Evolutionary conservation across 2,329 filamentous ascomycete species (phyloP).

Genomic region (Fusarium tjaetaba): DNA sequence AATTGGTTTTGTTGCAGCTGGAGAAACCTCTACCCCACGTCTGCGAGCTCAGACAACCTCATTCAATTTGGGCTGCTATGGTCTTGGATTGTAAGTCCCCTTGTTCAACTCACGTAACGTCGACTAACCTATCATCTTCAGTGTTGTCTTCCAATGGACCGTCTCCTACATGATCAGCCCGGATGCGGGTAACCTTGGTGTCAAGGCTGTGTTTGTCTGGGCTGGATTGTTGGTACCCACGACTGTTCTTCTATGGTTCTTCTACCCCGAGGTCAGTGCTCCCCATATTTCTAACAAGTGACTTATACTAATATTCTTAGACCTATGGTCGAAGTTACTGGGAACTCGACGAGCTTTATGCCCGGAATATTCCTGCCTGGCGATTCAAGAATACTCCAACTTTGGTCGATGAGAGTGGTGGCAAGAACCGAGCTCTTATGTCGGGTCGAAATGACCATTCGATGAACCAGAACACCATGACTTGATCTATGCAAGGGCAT

Average conservation of each 20-base stretch:
- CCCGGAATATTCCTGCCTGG: constrained; percentile 17
- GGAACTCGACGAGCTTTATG: constrained; percentile 20
- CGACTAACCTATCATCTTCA: background rate
- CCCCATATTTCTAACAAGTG: no score
- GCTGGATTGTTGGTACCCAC: constrained; percentile 13
- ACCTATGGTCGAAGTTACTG: constrained; percentile 20
- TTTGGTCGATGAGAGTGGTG: background rate
- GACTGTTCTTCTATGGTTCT: constrained; percentile 5
- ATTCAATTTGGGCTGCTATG: background rate
- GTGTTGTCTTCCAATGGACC: background rate
- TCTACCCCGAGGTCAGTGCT: background rate
- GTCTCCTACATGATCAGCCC: background rate
- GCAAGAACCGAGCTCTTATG: background rate
- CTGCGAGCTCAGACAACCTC: background rate
- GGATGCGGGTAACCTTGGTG: constrained; percentile 2
- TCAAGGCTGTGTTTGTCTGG: constrained; percentile 23
- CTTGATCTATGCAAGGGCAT: background rate
- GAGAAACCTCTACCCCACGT: background rate
- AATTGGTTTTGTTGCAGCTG: constrained; percentile 1
- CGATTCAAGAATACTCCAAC: constrained; percentile 11
- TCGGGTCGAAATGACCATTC: background rate
- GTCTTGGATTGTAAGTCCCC: background rate
- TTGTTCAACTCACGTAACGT: accelerated
- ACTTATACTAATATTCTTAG: background rate
- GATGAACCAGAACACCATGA: background rate